These are phyloP conservation scores for Karstenula rhodostoma DNA, from an alignment of 2,329 filamentous ascomycete genomes.

Conservation along the genomic window DNA sequence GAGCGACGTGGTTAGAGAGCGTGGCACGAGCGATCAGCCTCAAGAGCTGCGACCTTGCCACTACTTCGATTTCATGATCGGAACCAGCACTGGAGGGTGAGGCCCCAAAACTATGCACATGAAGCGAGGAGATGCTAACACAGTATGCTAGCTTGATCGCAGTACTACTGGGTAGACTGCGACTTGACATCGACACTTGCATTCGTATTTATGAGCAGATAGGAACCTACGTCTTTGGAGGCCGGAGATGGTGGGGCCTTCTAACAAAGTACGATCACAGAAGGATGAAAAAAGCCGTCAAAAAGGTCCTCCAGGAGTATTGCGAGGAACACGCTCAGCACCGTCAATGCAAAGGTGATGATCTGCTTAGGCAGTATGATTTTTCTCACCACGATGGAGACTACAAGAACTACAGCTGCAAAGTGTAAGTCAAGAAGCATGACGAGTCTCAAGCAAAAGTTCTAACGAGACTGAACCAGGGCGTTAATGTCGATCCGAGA, in stretches of 20 bases:
- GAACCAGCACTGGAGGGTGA: constrained; percentile 12
- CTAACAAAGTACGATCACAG: constrained; percentile 2
- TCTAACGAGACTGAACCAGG: neutral
- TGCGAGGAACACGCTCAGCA: constrained; percentile 1
- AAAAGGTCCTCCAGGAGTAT: neutral
- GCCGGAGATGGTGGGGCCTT: constrained; percentile 1
- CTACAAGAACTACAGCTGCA: constrained; percentile 6
- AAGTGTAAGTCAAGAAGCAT: neutral
- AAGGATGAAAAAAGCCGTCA: neutral
- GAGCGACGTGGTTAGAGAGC: neutral
- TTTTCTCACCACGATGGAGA: constrained; percentile 4
- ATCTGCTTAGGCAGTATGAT: constrained; percentile 2
- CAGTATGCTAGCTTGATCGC: neutral
- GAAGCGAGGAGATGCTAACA: neutral
- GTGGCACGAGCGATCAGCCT: neutral
- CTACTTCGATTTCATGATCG: constrained; percentile 8
- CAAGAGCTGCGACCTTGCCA: neutral
- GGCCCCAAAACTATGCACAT: neutral
- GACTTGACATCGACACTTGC: constrained; percentile 7
- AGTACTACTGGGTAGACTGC: constrained; percentile 9
- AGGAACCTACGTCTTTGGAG: constrained; percentile 2
- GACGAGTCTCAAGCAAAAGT: neutral
- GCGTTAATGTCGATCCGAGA: constrained; percentile 1
- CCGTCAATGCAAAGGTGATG: neutral
- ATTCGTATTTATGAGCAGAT: neutral